phyloP scores from a whole-genome alignment of 257 asterid genomes.

The Scutellaria baicalensis region DNA sequence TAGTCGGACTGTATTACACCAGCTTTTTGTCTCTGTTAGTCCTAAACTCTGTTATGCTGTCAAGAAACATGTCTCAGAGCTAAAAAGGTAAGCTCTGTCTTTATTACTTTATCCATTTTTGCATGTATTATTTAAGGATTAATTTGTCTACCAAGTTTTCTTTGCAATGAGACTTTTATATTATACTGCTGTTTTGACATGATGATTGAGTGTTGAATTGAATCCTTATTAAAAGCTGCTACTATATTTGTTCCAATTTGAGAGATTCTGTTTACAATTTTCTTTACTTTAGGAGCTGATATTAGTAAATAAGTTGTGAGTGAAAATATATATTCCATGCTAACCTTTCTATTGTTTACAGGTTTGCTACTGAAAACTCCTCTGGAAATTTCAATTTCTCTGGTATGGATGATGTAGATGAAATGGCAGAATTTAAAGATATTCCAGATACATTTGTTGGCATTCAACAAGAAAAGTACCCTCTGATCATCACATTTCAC shows the following conservation, averaged over 20 bases:
- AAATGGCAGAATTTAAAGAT: constrained; percentile 32
- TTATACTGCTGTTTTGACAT: too few relatives aligned
- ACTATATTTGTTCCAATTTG: too few relatives aligned
- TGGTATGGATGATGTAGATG: constrained; percentile 44
- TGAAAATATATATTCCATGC: too few relatives aligned
- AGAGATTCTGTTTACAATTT: too few relatives aligned
- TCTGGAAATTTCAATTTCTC: constrained; percentile 7
- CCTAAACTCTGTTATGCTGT: constrained; percentile 69
- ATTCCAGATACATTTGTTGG: constrained; percentile 49
- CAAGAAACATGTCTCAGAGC: constrained; percentile 46
- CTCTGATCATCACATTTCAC: constrained; percentile 57
- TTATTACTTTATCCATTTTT: not conserved
- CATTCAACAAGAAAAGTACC: constrained; percentile 38
- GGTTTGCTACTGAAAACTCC: constrained; percentile 31
- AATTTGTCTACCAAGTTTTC: too few relatives aligned
- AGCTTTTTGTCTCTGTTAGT: constrained; percentile 66
- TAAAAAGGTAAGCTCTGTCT: constrained; percentile 36
- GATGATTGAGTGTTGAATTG: too few relatives aligned
- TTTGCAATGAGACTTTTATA: too few relatives aligned
- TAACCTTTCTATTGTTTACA: constrained; percentile 6
- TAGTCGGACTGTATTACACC: constrained; percentile 24
- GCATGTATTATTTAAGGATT: not conserved
- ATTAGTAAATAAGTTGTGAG: too few relatives aligned
- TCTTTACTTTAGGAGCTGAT: too few relatives aligned
- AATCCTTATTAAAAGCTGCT: too few relatives aligned